phyloP scores from a whole-genome alignment of 768 basidiomycete species.

The Xerocomellus intermedius region DNA sequence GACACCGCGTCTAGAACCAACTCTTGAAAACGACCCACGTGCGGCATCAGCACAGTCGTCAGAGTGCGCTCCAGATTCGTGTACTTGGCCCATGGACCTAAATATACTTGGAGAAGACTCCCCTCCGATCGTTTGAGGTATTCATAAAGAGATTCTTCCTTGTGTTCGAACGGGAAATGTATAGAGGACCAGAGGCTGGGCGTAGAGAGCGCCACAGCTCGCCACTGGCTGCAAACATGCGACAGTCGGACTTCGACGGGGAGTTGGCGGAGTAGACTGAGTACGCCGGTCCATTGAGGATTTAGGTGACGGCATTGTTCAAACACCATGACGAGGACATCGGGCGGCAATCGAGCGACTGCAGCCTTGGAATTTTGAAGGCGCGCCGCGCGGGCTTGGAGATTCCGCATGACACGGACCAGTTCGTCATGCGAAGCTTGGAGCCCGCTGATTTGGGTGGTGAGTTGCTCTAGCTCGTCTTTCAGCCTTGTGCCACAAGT shows the following conservation, averaged over 20 bases:
- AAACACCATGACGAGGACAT: slow-evolving; percentile 33
- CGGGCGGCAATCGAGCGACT: slow-evolving; percentile 32
- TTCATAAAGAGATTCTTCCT: slow-evolving; percentile 28
- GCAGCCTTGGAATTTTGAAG: slow-evolving; percentile 30
- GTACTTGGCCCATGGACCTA: slow-evolving; percentile 34
- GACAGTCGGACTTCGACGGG: slow-evolving; percentile 35
- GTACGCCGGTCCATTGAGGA: slow-evolving; percentile 34
- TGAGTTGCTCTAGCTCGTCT: slow-evolving; percentile 29
- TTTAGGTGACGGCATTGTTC: slow-evolving; percentile 32
- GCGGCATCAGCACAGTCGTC: slow-evolving; percentile 28
- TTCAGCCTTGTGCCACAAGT: slow-evolving; percentile 2
- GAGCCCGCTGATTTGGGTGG: slow-evolving; percentile 24
- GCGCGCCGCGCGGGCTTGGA: slow-evolving; percentile 30
- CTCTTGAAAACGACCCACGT: slow-evolving; percentile 29
- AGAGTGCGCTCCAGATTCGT: slow-evolving; percentile 26
- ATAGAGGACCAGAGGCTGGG: slow-evolving; percentile 37
- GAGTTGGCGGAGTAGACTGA: slow-evolving; percentile 32
- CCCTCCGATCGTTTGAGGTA: slow-evolving; percentile 34
- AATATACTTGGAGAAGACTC: slow-evolving; percentile 31
- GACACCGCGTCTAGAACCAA: slow-evolving; percentile 32
- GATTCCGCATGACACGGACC: slow-evolving; percentile 23
- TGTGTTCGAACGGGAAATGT: slow-evolving; percentile 30
- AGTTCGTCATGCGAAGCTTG: slow-evolving; percentile 32
- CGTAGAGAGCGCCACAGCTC: slow-evolving; percentile 32
- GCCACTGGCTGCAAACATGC: slow-evolving; percentile 36